These are phyloP conservation scores for Papiliotrema fonsecae DNA, from an alignment of 1,284 basidiomycete species.

Conservation along the genomic window DNA sequence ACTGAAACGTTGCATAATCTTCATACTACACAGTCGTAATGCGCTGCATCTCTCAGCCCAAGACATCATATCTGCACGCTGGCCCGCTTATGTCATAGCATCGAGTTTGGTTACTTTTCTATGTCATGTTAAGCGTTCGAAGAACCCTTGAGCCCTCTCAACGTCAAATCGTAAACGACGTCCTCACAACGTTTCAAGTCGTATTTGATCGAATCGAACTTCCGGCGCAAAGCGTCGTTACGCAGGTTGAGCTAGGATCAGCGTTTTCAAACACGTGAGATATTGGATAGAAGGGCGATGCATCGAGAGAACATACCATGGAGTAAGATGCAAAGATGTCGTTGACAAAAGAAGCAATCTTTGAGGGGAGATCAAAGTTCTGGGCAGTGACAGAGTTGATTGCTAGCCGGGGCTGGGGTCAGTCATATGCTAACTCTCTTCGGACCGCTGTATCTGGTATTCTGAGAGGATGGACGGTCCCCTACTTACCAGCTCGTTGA, in stretches of 20 bases:
- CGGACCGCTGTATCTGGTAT: too few species aligned
- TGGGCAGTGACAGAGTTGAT: constrained; percentile 48
- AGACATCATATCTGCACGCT: too few species aligned
- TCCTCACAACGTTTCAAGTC: constrained; percentile 49
- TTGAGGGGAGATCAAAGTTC: constrained; percentile 45
- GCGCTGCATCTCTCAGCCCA: too few species aligned
- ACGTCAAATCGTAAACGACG: constrained; percentile 48
- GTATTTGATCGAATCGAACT: constrained; percentile 49
- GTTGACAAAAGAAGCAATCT: constrained; percentile 47
- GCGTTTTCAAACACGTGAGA: not conserved
- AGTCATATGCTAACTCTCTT: too few species aligned
- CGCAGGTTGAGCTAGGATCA: constrained; percentile 43
- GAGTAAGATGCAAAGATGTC: constrained; percentile 49
- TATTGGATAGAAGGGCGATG: not conserved
- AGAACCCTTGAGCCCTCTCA: constrained; percentile 26
- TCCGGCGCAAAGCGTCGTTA: constrained; percentile 45
- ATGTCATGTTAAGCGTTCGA: too few species aligned
- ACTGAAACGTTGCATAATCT: too few species aligned
- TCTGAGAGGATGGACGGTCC: not conserved
- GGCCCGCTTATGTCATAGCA: too few species aligned
- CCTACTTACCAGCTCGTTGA: constrained; percentile 46
- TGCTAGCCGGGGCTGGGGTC: constrained; percentile 42
- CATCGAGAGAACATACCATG: constrained; percentile 26
- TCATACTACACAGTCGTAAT: too few species aligned
- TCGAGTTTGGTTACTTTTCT: too few species aligned